phyloP scores from a whole-genome alignment of 129 eudicot genomes.

The Flaveria bidentis region DNA sequence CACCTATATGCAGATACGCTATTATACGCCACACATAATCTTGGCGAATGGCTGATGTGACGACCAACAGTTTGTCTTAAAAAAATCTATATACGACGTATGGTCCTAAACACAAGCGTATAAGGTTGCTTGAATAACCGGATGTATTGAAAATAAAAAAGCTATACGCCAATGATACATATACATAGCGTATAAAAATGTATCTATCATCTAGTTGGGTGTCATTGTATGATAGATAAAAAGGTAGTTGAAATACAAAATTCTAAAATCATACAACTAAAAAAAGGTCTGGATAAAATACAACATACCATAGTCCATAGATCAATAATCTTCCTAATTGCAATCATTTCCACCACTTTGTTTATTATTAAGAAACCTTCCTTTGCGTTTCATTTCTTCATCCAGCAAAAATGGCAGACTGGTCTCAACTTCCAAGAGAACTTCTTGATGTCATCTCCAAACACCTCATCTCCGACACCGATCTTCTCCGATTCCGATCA shows the following conservation, averaged over 20 bases:
- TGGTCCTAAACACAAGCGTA: no score
- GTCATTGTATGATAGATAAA: no score
- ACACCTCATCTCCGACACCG: constrained; percentile 58
- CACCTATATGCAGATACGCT: no score
- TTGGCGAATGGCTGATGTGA: no score
- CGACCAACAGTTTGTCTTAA: no score
- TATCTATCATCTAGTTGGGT: no score
- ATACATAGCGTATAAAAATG: no score
- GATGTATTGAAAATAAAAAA: no score
- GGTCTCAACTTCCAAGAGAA: constrained; percentile 84
- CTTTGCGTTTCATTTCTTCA: background rate
- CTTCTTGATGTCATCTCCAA: constrained; percentile 63
- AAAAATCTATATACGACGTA: no score
- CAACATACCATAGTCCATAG: background rate
- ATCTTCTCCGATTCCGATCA: constrained; percentile 78
- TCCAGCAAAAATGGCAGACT: constrained; percentile 61
- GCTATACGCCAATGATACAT: no score
- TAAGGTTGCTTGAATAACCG: no score
- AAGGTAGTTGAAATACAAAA: background rate
- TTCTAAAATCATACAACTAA: background rate
- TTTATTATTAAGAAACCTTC: background rate
- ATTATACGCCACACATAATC: no score
- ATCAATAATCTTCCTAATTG: background rate
- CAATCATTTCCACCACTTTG: background rate
- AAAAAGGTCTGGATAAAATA: background rate